Evolutionary conservation across 2,329 filamentous ascomycete species (phyloP).

Genomic region (Geosmithia morbida): DNA sequence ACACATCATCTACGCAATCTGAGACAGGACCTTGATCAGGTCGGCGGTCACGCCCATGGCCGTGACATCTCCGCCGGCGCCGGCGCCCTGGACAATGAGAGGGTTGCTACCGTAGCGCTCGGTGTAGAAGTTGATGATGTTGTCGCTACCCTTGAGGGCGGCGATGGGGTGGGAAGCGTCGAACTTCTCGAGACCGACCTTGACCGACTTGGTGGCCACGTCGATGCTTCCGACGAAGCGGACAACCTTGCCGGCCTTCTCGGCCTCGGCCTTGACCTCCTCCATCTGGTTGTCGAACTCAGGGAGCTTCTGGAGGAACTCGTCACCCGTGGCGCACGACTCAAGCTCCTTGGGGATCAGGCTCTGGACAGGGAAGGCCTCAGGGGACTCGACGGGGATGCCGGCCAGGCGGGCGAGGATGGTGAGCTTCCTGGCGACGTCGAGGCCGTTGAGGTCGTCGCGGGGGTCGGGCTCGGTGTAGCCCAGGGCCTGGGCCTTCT

Average conservation of each 20-base stretch:
- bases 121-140: slow-evolving; percentile 98
- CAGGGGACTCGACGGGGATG: slow-evolving; percentile 44
- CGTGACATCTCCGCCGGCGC: slow-evolving; percentile 87
- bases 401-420: slow-evolving; percentile 83
- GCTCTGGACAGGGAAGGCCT: slow-evolving; percentile 84
- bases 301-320: slow-evolving; percentile 71
- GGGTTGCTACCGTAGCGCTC: slow-evolving; percentile 85
- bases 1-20: slow-evolving; percentile 35
- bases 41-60: slow-evolving; percentile 97
- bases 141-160: slow-evolving; percentile 89
- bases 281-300: slow-evolving; percentile 88
- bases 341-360: slow-evolving; percentile 83
- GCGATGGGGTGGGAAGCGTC: slow-evolving; percentile 85
- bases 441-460: slow-evolving; percentile 75
- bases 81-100: slow-evolving; percentile 86
- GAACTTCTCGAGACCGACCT: slow-evolving; percentile 84
- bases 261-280: slow-evolving; percentile 68
- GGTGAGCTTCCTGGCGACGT: slow-evolving; percentile 90
- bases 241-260: slow-evolving; percentile 79
- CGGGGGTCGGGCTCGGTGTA: slow-evolving; percentile 84
- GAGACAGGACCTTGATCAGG: slow-evolving; percentile 72
- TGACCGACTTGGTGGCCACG: slow-evolving; percentile 64
- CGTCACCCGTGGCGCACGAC: slow-evolving; percentile 58
- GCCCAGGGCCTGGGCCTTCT: slow-evolving; percentile 80
- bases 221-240: slow-evolving; percentile 92